Conservation (phyloP, 805 yeast genomes). For the Starmerella apis region DNA sequence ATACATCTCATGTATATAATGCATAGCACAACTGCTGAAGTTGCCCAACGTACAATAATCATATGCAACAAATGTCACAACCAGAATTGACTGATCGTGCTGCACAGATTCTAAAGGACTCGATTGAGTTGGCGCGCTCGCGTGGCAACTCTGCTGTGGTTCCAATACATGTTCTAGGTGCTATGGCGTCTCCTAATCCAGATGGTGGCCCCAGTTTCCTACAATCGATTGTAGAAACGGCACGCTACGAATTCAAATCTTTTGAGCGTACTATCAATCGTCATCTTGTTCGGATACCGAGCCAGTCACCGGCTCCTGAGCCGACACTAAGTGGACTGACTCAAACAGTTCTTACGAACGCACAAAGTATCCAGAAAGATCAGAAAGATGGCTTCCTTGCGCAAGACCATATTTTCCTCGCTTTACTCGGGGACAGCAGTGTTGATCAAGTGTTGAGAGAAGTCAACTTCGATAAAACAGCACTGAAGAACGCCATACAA, state of each 20-base stretch:
- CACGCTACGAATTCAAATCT: conserved; percentile 73
- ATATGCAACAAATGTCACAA: conserved; percentile 18
- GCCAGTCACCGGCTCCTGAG: conserved; percentile 86
- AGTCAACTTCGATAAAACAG: conserved; percentile 49
- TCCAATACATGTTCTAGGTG: conserved; percentile 88
- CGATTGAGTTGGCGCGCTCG: conserved; percentile 72
- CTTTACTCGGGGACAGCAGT: conserved; percentile 68
- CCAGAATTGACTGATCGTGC: conserved; percentile 83
- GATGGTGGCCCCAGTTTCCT: conserved; percentile 51
- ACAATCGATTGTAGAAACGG: conserved; percentile 73
- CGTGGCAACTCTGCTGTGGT: conserved; percentile 71
- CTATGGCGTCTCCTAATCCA: conserved; percentile 59
- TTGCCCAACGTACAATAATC: neutral
- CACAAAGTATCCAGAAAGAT: conserved; percentile 65
- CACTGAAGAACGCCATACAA: conserved; percentile 65
- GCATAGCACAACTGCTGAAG: neutral
- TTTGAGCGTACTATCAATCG: conserved; percentile 74
- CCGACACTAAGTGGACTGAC: conserved; percentile 65
- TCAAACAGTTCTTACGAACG: conserved; percentile 61
- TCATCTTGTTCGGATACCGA: conserved; percentile 71
- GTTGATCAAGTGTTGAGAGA: conserved; percentile 65
- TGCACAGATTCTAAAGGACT: conserved; percentile 63
- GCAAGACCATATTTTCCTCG: conserved; percentile 84
- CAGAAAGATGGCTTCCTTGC: conserved; percentile 89
- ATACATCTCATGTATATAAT: neutral